Evolutionary conservation across 108 stramenopile species (phyloP).

Genomic region (Skeletonema menzelii): DNA sequence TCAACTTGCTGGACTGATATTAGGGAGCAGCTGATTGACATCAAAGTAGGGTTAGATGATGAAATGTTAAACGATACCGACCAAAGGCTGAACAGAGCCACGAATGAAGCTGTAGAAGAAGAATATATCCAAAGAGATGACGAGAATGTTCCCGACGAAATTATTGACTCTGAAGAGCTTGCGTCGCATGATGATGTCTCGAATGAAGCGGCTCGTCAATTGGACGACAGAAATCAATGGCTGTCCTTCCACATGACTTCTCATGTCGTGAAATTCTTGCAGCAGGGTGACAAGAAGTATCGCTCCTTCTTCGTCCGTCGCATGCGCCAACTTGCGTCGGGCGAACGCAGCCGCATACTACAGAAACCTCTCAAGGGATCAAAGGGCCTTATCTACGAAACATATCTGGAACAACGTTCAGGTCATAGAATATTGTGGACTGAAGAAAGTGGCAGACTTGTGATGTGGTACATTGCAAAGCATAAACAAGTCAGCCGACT

Average conservation of each 20-base stretch:
- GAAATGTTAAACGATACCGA: neutral
- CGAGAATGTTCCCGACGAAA: neutral
- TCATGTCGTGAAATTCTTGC: conserved; percentile 55
- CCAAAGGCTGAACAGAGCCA: neutral
- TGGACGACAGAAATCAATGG: neutral
- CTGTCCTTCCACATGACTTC: conserved; percentile 11
- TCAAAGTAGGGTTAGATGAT: conserved; percentile 3
- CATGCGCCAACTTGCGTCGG: conserved; percentile 43
- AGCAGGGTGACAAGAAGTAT: conserved; percentile 38
- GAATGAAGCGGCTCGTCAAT: neutral
- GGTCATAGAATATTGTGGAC: conserved; percentile 58
- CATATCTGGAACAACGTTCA: conserved; percentile 58
- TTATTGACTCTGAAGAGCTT: neutral
- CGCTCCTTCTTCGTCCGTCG: conserved; percentile 44
- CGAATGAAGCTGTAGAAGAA: neutral
- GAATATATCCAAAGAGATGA: neutral
- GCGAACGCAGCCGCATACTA: conserved; percentile 51
- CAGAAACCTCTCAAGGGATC: conserved; percentile 50
- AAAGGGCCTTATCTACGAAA: conserved; percentile 48
- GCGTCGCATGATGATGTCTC: neutral
- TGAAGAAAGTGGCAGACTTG: conserved; percentile 19
- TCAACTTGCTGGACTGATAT: conserved; percentile 2
- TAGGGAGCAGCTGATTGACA: neutral
- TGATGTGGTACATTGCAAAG: conserved; percentile 49
- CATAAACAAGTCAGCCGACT: conserved; percentile 53